These are phyloP conservation scores for Didymella lethalis DNA, from an alignment of 2,329 filamentous ascomycete genomes.

Conservation along the genomic window DNA sequence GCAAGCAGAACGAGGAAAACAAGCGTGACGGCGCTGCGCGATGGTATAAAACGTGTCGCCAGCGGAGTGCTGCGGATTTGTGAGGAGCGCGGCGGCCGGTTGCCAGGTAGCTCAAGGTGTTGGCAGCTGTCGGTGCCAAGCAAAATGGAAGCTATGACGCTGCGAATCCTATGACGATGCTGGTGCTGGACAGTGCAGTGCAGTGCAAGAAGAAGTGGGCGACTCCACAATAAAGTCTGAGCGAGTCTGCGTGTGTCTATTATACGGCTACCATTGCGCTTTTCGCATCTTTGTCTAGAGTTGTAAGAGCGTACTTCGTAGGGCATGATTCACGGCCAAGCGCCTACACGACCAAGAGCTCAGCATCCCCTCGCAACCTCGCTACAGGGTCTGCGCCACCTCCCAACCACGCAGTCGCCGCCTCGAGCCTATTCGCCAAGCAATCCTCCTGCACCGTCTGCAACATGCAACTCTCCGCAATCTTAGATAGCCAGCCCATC, in stretches of 20 bases:
- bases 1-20: slow-evolving; percentile 18
- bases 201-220: slow-evolving; percentile 19
- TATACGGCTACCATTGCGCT: neutral
- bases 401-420: slow-evolving; percentile 4
- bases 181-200: slow-evolving; percentile 15
- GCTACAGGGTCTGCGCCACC: slow-evolving; percentile 7
- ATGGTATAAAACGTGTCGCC: slow-evolving; percentile 31
- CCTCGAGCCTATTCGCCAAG: slow-evolving; percentile 17
- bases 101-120: slow-evolving; percentile 4
- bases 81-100: slow-evolving; percentile 10
- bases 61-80: slow-evolving; percentile 18
- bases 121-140: slow-evolving; percentile 22
- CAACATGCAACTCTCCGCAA: slow-evolving; percentile 33
- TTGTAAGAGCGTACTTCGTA: neutral
- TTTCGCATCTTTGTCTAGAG: slow-evolving; percentile 4
- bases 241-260: neutral
- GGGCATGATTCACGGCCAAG: slow-evolving; percentile 8
- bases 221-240: slow-evolving; percentile 14
- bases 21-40: slow-evolving; percentile 12
- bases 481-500: slow-evolving; percentile 59
- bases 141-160: slow-evolving; percentile 31
- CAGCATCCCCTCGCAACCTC: slow-evolving; percentile 9
- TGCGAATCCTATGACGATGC: neutral
- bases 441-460: slow-evolving; percentile 6
- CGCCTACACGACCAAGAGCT: slow-evolving; percentile 10